Percentiles rank a stretch among this genome's conserved stretches.
These are phyloP conservation scores for Colletotrichum sp. DNA, from an alignment of 2,329 filamentous ascomycete genomes.

Conservation along the genomic window DNA sequence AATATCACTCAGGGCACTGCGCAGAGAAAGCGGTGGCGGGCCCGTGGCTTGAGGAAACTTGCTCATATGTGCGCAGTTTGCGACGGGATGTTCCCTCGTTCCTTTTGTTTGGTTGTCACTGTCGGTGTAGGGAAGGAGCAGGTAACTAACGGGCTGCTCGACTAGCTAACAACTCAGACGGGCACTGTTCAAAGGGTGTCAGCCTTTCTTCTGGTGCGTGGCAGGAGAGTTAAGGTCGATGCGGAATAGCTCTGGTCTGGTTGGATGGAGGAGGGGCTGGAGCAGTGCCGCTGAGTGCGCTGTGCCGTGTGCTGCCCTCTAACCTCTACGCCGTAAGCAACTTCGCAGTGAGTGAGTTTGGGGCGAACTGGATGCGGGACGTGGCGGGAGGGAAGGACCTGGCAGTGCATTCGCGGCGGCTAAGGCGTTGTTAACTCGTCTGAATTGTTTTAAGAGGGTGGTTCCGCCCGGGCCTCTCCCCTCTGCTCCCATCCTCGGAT, in stretches of 20 bases:
- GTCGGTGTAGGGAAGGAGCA: constrained; percentile 13
- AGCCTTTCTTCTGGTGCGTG: neutral
- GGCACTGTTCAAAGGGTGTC: neutral
- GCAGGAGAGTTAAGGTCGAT: neutral
- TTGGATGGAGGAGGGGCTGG: neutral
- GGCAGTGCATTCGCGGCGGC: neutral
- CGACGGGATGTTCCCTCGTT: constrained; percentile 17
- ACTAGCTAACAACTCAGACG: neutral
- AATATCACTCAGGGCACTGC: neutral
- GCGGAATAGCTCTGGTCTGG: neutral
- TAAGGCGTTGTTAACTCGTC: constrained; percentile 14
- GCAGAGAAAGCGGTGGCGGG: constrained; percentile 4
- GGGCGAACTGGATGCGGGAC: neutral
- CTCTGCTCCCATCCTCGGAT: neutral
- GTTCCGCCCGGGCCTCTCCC: neutral
- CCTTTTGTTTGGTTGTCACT: neutral
- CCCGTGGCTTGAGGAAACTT: constrained; percentile 32
- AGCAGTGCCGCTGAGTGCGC: neutral
- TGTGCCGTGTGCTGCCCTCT: neutral
- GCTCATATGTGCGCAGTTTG: constrained; percentile 46
- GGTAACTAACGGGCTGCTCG: neutral
- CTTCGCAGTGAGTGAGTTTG: neutral
- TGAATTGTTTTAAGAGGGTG: neutral
- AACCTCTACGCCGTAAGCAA: neutral
- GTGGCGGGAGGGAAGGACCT: neutral